Conservation (phyloP, 768 basidiomycete genomes). For the Rossbeevera mucosa region DNA sequence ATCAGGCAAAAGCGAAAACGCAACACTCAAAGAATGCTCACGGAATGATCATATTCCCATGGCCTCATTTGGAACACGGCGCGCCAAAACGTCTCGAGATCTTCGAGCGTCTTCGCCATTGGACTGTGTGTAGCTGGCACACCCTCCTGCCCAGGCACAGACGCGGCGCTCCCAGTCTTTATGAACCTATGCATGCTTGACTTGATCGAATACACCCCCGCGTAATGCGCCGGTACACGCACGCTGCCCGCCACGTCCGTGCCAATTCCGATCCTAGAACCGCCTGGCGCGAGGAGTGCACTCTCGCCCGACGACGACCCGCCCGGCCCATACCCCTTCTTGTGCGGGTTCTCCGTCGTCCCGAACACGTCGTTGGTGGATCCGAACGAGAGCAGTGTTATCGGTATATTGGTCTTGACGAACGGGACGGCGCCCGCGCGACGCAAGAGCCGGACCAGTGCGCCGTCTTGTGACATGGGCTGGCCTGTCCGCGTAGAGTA, state of each 20-base stretch:
- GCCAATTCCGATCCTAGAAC: conserved; percentile 59
- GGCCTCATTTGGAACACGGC: conserved; percentile 56
- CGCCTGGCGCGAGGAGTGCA: conserved; percentile 57
- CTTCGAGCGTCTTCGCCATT: conserved; percentile 57
- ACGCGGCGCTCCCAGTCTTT: conserved; percentile 41
- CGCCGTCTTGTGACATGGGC: conserved; percentile 44
- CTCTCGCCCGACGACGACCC: conserved; percentile 69
- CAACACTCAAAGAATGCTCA: conserved; percentile 11
- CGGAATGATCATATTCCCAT: conserved; percentile 60
- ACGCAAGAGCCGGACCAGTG: conserved; percentile 48
- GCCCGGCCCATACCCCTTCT: conserved; percentile 49
- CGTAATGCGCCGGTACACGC: conserved; percentile 61
- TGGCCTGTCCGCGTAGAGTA: conserved; percentile 48
- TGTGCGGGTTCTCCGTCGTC: conserved; percentile 57
- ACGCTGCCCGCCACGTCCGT: conserved; percentile 70
- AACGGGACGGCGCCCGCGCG: conserved; percentile 63
- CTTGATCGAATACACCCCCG: conserved; percentile 58
- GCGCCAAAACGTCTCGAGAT: conserved; percentile 64
- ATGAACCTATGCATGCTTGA: conserved; percentile 57
- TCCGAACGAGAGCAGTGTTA: conserved; percentile 57
- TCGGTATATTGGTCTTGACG: conserved; percentile 64
- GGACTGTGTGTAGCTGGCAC: conserved; percentile 52
- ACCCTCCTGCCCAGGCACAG: conserved; percentile 54
- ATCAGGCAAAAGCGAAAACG: not conserved
- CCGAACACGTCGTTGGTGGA: conserved; percentile 57